A percentile compares a stretch with the other conserved stretches of the same genome.
phyloP scores from a whole-genome alignment of 345 rosid genomes.

The Lepidium africanum region DNA sequence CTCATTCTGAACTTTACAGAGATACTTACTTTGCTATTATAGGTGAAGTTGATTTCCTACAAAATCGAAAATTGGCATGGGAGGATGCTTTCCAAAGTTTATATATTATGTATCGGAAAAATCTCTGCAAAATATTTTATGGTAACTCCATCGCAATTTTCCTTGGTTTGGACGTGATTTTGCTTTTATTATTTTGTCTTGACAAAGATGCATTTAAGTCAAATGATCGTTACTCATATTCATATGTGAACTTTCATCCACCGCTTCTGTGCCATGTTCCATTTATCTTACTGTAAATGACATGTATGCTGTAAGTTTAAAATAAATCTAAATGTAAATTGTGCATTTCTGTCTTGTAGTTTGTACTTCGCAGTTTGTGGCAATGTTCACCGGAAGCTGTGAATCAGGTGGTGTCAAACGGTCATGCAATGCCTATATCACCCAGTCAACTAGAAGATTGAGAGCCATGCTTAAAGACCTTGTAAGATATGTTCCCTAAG shows the following conservation, averaged over 20 bases:
- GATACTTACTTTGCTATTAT: constrained; percentile 16
- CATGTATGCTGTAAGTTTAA: background rate
- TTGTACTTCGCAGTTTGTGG: constrained; percentile 83
- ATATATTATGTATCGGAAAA: constrained; percentile 73
- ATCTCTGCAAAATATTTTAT: constrained; percentile 61
- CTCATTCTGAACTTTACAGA: constrained; percentile 8
- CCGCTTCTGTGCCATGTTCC: constrained; percentile 6
- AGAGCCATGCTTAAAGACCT: constrained; percentile 73
- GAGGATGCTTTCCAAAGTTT: constrained; percentile 90
- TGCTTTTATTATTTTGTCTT: background rate
- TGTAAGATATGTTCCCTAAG: constrained; percentile 45
- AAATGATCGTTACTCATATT: background rate
- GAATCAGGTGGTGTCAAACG: constrained; percentile 37
- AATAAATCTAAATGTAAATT: background rate
- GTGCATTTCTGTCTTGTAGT: constrained; percentile 37
- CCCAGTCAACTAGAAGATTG: constrained; percentile 78
- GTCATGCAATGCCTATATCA: constrained; percentile 64
- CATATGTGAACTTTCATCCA: constrained; percentile 7
- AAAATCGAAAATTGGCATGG: constrained; percentile 64
- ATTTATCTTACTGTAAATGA: background rate
- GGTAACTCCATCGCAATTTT: constrained; percentile 40
- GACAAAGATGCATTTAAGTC: background rate
- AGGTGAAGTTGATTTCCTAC: constrained; percentile 62
- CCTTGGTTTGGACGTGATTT: background rate
- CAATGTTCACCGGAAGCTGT: constrained; percentile 57